A percentile compares a stretch with the other conserved stretches of the same genome.
These are phyloP conservation scores for Hericium alpestre DNA, from an alignment of 768 basidiomycete species.

Conservation along the genomic window DNA sequence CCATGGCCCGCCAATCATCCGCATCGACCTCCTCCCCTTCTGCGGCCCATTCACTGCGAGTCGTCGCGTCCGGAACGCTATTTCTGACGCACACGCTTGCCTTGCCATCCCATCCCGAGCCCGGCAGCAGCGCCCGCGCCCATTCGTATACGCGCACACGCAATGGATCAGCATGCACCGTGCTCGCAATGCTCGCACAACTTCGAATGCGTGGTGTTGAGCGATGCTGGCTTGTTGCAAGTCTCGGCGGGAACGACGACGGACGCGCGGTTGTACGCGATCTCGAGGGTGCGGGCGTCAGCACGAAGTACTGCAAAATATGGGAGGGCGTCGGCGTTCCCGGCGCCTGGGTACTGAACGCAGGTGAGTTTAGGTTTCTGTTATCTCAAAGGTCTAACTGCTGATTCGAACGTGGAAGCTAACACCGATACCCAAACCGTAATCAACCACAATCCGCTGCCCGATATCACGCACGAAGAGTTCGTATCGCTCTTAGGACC, in stretches of 20 bases:
- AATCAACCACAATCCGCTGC: constrained; percentile 80
- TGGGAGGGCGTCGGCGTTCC: constrained; percentile 68
- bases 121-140: constrained; percentile 52
- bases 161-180: constrained; percentile 63
- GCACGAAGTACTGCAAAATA: constrained; percentile 63
- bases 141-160: constrained; percentile 58
- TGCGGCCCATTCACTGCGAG: constrained; percentile 38
- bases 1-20: not conserved
- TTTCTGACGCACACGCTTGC: constrained; percentile 68
- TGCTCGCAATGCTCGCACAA: constrained; percentile 65
- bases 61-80: constrained; percentile 72
- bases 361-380: constrained; percentile 32
- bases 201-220: constrained; percentile 35
- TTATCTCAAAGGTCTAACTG: not conserved
- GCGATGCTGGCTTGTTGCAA: constrained; percentile 62
- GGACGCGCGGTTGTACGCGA: constrained; percentile 52
- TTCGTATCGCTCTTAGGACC: constrained; percentile 73
- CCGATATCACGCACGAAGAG: constrained; percentile 80
- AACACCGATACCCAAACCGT: constrained; percentile 56
- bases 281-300: constrained; percentile 56
- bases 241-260: constrained; percentile 64
- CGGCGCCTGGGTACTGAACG: constrained; percentile 71
- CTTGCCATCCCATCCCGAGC: constrained; percentile 48
- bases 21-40: not conserved
- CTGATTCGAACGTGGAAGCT: constrained; percentile 21